Evolutionary conservation across 495 filamentous ascomycete genomes (phyloP), one percentile per base, ranked within the genome.

Genomic region (Stereocaulon alpinum): DNA sequence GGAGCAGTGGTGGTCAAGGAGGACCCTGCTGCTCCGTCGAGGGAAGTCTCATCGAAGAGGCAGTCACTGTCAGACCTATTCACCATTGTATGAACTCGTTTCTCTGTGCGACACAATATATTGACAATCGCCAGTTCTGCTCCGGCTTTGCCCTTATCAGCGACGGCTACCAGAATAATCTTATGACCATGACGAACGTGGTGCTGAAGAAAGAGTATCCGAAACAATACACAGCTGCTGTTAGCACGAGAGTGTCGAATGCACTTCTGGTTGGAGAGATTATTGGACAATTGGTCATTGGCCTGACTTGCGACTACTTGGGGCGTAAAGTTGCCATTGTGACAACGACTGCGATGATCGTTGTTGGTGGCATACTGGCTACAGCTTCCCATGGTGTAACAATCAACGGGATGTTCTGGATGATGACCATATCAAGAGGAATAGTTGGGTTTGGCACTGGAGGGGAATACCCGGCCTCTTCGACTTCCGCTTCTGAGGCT

Each of bases 161-260:
- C 18, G 77, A 80, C 73, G 77, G 77, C 51, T 80, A 80, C 55
- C 76, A 79, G 53, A 79, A 78, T 52, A 77, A 74, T 43, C 60
- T 78, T n/a, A 80, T 79, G 56, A 79, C 77, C 6, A 79, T 77
- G 75, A 71, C 71, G 11, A 80, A 80, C 62, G 77, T 80, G 30
- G 63, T 80, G 10, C 67, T 79, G 61, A 73, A 72, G 30, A 69
- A 70, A 18, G 68, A 77, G 59, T 79, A 79, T 47, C 71, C 71
- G 15, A 71, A 73, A 50, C 53, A 78, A 37, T 78, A 76, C 40
- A 78, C 76, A 1, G 64, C 71, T 6, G 55, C 62, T 10, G 72
- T 75, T 45, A 76, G 70, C 60, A 79, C 76, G 0, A 74, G 75
- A 15, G 73, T 82, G 3, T 77, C 75, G 18, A 82, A 82, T 61